Conservation (phyloP, 805 yeast genomes). For the Hanseniaspora thailandica region DNA sequence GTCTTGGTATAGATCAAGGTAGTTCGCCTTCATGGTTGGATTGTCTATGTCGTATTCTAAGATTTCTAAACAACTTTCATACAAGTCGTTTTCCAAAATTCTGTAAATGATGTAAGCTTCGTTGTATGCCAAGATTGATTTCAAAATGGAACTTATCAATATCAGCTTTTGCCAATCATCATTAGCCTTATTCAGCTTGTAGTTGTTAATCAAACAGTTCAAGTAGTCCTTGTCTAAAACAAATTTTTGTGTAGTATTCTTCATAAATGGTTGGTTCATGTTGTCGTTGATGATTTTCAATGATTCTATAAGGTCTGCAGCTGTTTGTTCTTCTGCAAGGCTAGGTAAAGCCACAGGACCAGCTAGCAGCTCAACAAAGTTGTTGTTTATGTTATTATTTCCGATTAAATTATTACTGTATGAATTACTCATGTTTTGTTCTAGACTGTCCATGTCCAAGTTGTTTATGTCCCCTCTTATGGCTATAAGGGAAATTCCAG, state of each 20-base stretch:
- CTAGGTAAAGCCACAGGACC: constrained; percentile 69
- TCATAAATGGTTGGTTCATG: constrained; percentile 45
- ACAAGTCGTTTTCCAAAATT: constrained; percentile 42
- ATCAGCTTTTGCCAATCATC: constrained; percentile 48
- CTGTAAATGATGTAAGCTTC: constrained; percentile 51
- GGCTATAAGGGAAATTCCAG: constrained; percentile 61
- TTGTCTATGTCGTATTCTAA: constrained; percentile 84
- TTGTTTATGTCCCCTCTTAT: constrained; percentile 10
- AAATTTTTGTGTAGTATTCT: constrained; percentile 49
- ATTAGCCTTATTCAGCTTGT: constrained; percentile 44
- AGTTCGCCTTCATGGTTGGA: constrained; percentile 69
- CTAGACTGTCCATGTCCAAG: constrained; percentile 1
- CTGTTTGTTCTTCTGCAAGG: constrained; percentile 36
- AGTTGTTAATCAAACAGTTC: constrained; percentile 38
- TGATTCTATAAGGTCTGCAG: constrained; percentile 38
- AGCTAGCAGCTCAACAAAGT: constrained; percentile 57
- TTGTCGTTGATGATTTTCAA: constrained; percentile 49
- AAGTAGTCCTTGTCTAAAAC: constrained; percentile 47
- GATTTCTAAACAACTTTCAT: constrained; percentile 59
- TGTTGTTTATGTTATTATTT: constrained; percentile 35
- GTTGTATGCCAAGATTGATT: constrained; percentile 57
- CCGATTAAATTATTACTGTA: constrained; percentile 33
- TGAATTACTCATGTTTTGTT: neutral
- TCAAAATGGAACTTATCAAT: constrained; percentile 58
- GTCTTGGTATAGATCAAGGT: constrained; percentile 40